These are phyloP conservation scores for Leptographium flavum DNA, from an alignment of 2,329 filamentous ascomycete species.

Conservation along the genomic window DNA sequence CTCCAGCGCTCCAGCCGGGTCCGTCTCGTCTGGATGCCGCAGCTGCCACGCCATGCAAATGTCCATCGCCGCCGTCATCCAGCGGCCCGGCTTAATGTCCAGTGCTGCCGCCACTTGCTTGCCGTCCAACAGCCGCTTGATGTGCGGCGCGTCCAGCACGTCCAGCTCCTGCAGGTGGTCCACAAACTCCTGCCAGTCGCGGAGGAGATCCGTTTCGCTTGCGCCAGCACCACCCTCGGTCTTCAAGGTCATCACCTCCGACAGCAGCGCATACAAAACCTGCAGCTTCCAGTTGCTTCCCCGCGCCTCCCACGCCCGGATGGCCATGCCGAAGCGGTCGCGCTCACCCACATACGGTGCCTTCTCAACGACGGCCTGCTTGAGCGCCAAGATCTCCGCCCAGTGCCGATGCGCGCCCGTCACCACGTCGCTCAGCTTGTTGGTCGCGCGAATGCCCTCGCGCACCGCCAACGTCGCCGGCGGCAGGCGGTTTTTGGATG, in stretches of 20 bases:
- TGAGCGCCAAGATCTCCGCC: constrained; percentile 19
- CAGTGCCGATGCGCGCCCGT: constrained; percentile 11
- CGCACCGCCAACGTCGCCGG: constrained; percentile 50
- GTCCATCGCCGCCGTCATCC: constrained; percentile 70
- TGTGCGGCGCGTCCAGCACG: constrained; percentile 39
- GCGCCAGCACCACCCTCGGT: not conserved
- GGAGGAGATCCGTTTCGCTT: constrained; percentile 29
- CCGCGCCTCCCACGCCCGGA: constrained; percentile 53
- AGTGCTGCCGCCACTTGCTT: constrained; percentile 56
- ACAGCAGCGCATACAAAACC: constrained; percentile 50
- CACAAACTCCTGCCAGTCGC: constrained; percentile 39
- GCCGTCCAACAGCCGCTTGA: constrained; percentile 60
- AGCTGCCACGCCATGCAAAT: constrained; percentile 81
- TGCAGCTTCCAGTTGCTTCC: constrained; percentile 56
- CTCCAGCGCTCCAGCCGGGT: constrained; percentile 43
- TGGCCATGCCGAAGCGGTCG: constrained; percentile 58
- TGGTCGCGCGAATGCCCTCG: constrained; percentile 68
- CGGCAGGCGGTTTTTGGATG: constrained; percentile 25
- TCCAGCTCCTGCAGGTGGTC: constrained; percentile 39
- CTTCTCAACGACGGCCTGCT: constrained; percentile 32
- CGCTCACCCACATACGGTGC: constrained; percentile 33
- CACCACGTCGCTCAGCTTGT: constrained; percentile 57
- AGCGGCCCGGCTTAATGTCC: constrained; percentile 58
- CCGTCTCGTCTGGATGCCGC: constrained; percentile 53
- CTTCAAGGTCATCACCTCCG: constrained; percentile 35